A percentile compares a stretch with the other conserved stretches of the same genome.
Conservation (phyloP, 495 filamentous ascomycete genomes). For the Aeminium ludgeri region DNA sequence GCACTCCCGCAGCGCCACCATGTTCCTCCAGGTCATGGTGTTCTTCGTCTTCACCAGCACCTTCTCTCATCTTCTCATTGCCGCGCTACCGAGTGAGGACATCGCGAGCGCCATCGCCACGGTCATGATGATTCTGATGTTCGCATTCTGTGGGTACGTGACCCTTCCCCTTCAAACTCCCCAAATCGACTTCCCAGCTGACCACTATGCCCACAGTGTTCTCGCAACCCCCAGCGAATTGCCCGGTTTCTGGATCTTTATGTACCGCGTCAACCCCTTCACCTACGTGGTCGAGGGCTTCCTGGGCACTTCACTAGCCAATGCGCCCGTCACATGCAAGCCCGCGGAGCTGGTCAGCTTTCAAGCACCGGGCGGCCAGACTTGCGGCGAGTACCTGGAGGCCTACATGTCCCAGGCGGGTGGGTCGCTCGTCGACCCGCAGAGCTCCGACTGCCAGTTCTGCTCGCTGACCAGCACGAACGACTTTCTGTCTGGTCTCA, state of each 20-base stretch:
- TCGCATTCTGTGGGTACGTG: conserved; percentile 47
- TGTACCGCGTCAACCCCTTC: conserved; percentile 42
- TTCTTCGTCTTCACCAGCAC: conserved; percentile 26
- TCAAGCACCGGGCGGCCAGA: conserved; percentile 7
- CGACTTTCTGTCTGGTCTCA: conserved; percentile 36
- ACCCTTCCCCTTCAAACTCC: conserved; percentile 35
- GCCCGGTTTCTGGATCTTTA: conserved; percentile 17
- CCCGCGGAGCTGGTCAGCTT: conserved; percentile 5
- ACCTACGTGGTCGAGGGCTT: conserved; percentile 11
- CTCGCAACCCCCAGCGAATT: too few species aligned
- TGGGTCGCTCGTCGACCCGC: conserved; percentile 38
- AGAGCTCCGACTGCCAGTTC: conserved; percentile 38
- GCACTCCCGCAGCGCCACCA: too few species aligned
- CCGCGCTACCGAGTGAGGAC: conserved; percentile 9
- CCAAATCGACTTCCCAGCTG: conserved; percentile 6
- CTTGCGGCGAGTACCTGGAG: conserved; percentile 33
- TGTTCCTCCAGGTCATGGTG: conserved; percentile 45
- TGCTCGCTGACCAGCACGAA: conserved; percentile 47
- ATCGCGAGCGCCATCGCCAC: conserved; percentile 8
- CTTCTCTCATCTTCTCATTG: conserved; percentile 10
- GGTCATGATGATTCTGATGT: conserved; percentile 27
- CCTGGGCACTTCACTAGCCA: background rate
- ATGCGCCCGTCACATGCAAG: conserved; percentile 1
- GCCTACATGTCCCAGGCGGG: conserved; percentile 30
- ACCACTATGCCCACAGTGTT: too few species aligned